These are phyloP conservation scores for Talaromyces nanjingensis DNA, from an alignment of 495 filamentous ascomycete genomes.

Conservation along the genomic window DNA sequence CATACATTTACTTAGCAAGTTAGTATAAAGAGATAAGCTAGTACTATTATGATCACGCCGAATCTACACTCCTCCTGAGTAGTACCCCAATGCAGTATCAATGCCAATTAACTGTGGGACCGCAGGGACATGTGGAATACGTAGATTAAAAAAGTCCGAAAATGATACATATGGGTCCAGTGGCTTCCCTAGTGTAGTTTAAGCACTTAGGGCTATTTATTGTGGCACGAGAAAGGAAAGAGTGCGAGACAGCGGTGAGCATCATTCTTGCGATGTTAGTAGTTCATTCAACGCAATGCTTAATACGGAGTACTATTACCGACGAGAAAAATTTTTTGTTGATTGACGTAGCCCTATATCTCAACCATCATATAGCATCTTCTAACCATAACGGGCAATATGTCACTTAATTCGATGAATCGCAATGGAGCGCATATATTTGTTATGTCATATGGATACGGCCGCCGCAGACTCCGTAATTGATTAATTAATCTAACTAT, in stretches of 20 bases:
- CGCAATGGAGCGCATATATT: not conserved
- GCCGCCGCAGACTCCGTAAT: not conserved
- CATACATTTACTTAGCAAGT: not conserved
- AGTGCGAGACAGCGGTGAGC: not conserved
- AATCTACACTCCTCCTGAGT: not conserved
- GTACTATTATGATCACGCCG: not conserved
- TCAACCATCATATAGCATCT: not conserved
- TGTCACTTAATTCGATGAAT: not conserved
- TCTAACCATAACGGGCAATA: not conserved
- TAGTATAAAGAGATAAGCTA: not conserved
- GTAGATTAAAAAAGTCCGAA: not conserved
- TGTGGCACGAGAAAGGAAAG: not conserved
- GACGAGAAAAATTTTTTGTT: not conserved
- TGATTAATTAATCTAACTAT: not conserved
- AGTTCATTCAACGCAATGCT: not conserved
- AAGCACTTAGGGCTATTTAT: not conserved
- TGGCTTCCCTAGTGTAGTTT: not conserved
- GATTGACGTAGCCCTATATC: not conserved
- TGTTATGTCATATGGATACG: not conserved
- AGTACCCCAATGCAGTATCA: not conserved
- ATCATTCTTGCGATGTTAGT: not conserved
- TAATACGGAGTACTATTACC: not conserved
- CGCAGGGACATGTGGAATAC: not conserved
- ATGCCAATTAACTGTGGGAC: not conserved
- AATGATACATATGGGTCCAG: not conserved